phyloP scores from a whole-genome alignment of 2,329 filamentous ascomycete genomes.

The Pestalotiopsis sp. region DNA sequence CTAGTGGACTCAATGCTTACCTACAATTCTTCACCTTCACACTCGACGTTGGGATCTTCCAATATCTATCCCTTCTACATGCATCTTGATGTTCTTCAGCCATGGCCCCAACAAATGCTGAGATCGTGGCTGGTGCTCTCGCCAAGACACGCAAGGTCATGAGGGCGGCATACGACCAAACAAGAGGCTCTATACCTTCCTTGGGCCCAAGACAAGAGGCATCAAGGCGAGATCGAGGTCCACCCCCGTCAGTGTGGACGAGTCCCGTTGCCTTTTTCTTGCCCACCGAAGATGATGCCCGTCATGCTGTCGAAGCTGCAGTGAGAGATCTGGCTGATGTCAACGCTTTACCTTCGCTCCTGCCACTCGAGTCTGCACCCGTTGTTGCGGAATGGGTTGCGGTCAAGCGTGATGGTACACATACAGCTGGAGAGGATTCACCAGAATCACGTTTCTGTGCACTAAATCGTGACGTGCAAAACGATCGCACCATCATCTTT shows the following conservation, averaged over 20 bases:
- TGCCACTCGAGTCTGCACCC: background rate
- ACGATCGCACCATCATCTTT: background rate
- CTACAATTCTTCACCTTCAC: background rate
- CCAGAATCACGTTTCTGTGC: background rate
- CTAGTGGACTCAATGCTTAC: background rate
- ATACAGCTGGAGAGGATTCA: background rate
- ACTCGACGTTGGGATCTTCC: background rate
- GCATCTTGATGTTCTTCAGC: background rate
- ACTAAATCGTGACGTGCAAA: background rate
- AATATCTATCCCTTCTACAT: background rate
- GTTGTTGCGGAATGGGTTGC: background rate
- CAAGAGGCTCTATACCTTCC: background rate
- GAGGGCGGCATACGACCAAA: background rate
- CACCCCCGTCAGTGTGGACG: background rate
- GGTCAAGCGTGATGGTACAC: background rate
- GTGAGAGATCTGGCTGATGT: background rate
- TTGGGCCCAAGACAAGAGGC: background rate
- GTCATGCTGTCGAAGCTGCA: background rate
- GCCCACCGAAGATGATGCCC: background rate
- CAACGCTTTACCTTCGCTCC: background rate
- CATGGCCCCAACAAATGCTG: background rate
- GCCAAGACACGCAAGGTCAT: background rate
- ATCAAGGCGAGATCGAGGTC: background rate
- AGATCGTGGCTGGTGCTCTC: background rate
- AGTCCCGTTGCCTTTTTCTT: background rate